These are phyloP conservation scores for Microcyclospora tardicrescens DNA, from an alignment of 2,329 filamentous ascomycete genomes.

Conservation along the genomic window DNA sequence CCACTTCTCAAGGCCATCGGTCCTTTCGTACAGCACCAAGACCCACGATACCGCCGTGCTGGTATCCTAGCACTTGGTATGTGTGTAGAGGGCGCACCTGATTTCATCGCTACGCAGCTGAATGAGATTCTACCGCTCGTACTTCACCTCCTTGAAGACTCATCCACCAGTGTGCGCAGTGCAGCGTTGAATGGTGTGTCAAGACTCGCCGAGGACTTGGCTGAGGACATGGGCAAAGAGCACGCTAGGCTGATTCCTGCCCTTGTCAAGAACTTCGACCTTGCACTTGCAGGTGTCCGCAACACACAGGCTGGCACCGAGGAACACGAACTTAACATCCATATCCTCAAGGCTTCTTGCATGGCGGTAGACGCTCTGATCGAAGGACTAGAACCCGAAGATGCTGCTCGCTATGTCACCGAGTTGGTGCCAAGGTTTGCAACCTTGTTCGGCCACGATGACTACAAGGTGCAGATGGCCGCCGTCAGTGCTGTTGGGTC, in stretches of 20 bases:
- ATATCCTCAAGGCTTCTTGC: constrained; percentile 81
- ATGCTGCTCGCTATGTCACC: constrained; percentile 69
- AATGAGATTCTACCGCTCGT: constrained; percentile 74
- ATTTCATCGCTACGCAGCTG: constrained; percentile 92
- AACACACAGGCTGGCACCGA: constrained; percentile 28
- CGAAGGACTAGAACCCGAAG: constrained; percentile 66
- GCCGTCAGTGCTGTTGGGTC: constrained; percentile 83
- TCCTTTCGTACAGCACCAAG: constrained; percentile 59
- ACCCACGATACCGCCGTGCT: constrained; percentile 73
- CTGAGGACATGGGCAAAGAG: constrained; percentile 75
- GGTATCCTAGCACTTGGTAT: constrained; percentile 86
- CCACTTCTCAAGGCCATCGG: constrained; percentile 80
- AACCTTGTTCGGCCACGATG: constrained; percentile 67
- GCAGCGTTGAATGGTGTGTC: constrained; percentile 80
- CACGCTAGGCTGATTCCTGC: constrained; percentile 75
- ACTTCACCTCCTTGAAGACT: constrained; percentile 69
- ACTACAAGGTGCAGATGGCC: constrained; percentile 79
- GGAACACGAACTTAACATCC: constrained; percentile 60
- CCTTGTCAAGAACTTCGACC: constrained; percentile 77
- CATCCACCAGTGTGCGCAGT: constrained; percentile 71
- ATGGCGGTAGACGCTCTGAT: constrained; percentile 85
- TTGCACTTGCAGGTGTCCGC: constrained; percentile 55
- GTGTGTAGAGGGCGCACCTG: constrained; percentile 89
- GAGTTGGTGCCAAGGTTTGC: constrained; percentile 78
- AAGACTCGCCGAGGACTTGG: constrained; percentile 81